Evolutionary conservation across 2,329 filamentous ascomycete species (phyloP), one percentile per base, ranked within the genome.

Genomic region (Trichophyton simii): DNA sequence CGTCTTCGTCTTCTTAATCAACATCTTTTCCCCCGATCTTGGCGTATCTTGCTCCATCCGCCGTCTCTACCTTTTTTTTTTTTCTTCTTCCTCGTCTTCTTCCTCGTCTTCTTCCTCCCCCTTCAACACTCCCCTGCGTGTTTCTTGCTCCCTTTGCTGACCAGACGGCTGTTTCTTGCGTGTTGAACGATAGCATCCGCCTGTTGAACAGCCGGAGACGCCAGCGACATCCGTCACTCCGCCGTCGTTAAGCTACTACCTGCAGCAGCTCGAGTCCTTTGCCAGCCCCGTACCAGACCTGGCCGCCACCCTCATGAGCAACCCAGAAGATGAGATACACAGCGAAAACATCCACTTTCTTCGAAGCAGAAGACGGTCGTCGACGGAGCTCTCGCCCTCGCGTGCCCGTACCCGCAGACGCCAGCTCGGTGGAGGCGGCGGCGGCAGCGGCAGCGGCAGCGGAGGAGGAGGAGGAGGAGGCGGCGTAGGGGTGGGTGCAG

Each of bases 291-390:
- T 79, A 46, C 74, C 79, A 61, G 78, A 80, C 66, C 74, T 81
- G 62, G 78, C 80, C 58, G 71, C 77, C 44, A 80, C 79, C 46
- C 72, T 81, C 50, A 76, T 76, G 64, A 78, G 74, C 20, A 72
- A 73, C 62, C 72, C 72, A 48, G 76, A 76, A 66, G 74, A 80
- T 66, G 75, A 76, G 64, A 75, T 72, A 61, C 71, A 77, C 58
- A 71, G 78, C 68, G 79, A 78, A 63, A 82, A 81, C 70, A 71
- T 79, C 65, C 77, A 71, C 68, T 81, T 81, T 64, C 72, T 83
- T 60, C 77, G 80, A 60, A 75, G 72, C 60, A 71, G 70, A 60
- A 63, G 68, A 58, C 68, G 64, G 61, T 69, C 66, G 58, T 54
- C 41, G 54, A 59, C 28, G 25, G 60, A 57, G 38, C 20, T 57